Evolutionary conservation across 2,329 filamentous ascomycete species (phyloP).

Genomic region (Hypomyces rosellus): DNA sequence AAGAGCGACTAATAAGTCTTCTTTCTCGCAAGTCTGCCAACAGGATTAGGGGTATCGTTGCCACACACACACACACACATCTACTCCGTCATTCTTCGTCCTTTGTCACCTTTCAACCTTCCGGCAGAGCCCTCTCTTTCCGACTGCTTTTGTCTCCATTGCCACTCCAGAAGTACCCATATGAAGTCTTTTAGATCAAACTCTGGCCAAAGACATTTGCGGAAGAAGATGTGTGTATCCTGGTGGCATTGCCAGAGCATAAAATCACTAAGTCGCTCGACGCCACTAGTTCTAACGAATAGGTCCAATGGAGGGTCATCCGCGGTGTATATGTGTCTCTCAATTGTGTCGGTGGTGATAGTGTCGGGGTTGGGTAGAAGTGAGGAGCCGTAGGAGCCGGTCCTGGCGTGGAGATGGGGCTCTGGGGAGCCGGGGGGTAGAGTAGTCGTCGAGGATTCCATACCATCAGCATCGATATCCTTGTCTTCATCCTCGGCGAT

Average conservation of each 20-base stretch:
- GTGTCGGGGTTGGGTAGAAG: conserved; percentile 68
- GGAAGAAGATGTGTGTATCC: conserved; percentile 84
- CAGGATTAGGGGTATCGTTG: conserved; percentile 15
- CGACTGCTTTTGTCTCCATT: conserved; percentile 56
- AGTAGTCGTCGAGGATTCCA: conserved; percentile 55
- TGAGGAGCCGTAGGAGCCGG: conserved; percentile 28
- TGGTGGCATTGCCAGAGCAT: conserved; percentile 99
- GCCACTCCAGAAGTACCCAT: conserved; percentile 89
- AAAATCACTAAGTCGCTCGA: conserved; percentile 89
- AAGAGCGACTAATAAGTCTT: too few relatives aligned
- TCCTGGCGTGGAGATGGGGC: conserved; percentile 28
- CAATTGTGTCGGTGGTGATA: conserved; percentile 77
- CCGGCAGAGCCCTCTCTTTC: conserved; percentile 43
- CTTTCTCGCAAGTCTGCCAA: too few relatives aligned
- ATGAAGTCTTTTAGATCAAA: conserved; percentile 93
- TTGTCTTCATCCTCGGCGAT: conserved; percentile 39
- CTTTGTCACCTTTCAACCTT: conserved; percentile 23
- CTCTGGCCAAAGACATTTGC: conserved; percentile 90
- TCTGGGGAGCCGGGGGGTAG: conserved; percentile 48
- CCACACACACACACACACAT: neutral
- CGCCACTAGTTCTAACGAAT: conserved; percentile 85
- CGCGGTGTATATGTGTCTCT: conserved; percentile 81
- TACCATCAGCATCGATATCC: conserved; percentile 41
- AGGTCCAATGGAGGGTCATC: conserved; percentile 83
- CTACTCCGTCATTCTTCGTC: conserved; percentile 19